Evolutionary conservation across 2,329 filamentous ascomycete genomes (phyloP), one percentile per base, ranked within the genome.

Genomic region (Geosmithia morbida): DNA sequence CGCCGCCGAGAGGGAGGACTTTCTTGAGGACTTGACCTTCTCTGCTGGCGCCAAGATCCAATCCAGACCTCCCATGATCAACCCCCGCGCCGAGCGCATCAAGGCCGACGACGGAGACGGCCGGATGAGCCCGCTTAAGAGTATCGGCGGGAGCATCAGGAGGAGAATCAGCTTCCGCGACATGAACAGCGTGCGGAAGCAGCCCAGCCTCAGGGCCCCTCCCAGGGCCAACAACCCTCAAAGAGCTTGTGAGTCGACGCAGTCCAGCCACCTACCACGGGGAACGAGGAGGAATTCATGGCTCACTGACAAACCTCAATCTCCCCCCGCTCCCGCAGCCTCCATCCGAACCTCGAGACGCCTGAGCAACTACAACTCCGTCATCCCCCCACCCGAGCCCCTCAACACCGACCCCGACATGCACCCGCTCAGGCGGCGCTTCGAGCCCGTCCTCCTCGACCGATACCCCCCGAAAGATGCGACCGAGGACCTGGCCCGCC

Each of bases 321-420:
- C n/a, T n/a, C n/a, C n/a, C n/a, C n/a, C n/a, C n/a, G n/a, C n/a
- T n/a, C n/a, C n/a, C n/a, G n/a, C n/a, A n/a, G n/a, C 74, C 50
- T 79, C 75, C 43, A 67, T 79, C 52, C 82, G 89, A 55, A 95
- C 89, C 5, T 82, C 89, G 39, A 92, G 81, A 66, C 80, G 92
- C 56, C 70, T 97, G 54, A 97, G 90, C 64, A 94, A 94, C 61
- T 98, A 98, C 66, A 97, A 97, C 63, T 96, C 92, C 1, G 92
- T 98, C 46, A 97, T 98, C 47, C 92, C 92, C 14, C 81, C 81
- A 2, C 92, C 92, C 13, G 87, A 97, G 62, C 90, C 90, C 10
- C 79, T 97, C 52, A 87, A 94, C 49, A 79, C 83, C 46, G 85
- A 90, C 50, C 87, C 89, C 17, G 81, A 94, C 53, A 96, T 96